Conservation (phyloP, 2,329 filamentous ascomycete genomes). For the Boeremia lycopersici region DNA sequence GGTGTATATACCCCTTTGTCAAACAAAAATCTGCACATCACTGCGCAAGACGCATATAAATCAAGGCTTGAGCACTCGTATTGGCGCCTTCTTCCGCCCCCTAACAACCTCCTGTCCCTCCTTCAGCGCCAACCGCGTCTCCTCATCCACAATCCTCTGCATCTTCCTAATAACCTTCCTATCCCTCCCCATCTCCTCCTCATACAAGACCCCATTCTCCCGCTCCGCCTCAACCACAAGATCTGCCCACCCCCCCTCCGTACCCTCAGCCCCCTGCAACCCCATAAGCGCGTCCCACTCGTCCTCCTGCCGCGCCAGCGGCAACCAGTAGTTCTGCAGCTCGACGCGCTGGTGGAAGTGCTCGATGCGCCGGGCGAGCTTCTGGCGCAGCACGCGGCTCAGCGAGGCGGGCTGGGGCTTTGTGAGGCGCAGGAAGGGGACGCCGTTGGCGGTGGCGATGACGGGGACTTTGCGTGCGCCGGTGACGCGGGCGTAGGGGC, state of each 20-base stretch:
- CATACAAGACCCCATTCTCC: constrained; percentile 23
- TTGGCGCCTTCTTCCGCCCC: constrained; percentile 33
- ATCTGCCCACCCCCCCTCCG: constrained; percentile 38
- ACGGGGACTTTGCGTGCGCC: constrained; percentile 65
- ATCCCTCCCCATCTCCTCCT: constrained; percentile 36
- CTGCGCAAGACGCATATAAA: not conserved
- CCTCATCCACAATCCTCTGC: constrained; percentile 55
- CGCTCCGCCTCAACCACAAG: constrained; percentile 27
- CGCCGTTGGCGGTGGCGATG: constrained; percentile 60
- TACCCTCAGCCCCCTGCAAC: constrained; percentile 9
- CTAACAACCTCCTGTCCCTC: constrained; percentile 44
- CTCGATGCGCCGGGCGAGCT: constrained; percentile 53
- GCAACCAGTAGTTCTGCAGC: constrained; percentile 51
- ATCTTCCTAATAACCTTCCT: constrained; percentile 48
- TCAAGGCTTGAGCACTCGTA: constrained; percentile 29
- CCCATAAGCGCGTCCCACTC: constrained; percentile 54
- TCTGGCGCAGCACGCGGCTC: constrained; percentile 62
- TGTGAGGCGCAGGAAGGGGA: constrained; percentile 69
- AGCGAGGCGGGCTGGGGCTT: constrained; percentile 69
- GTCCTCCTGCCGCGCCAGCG: constrained; percentile 53
- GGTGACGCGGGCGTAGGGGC: constrained; percentile 56
- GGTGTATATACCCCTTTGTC: constrained; percentile 30
- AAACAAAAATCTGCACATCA: not conserved
- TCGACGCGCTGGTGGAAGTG: constrained; percentile 49
- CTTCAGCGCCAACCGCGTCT: constrained; percentile 51